Conservation (phyloP, 208 protist genomes). For the Leishmania braziliensis region DNA sequence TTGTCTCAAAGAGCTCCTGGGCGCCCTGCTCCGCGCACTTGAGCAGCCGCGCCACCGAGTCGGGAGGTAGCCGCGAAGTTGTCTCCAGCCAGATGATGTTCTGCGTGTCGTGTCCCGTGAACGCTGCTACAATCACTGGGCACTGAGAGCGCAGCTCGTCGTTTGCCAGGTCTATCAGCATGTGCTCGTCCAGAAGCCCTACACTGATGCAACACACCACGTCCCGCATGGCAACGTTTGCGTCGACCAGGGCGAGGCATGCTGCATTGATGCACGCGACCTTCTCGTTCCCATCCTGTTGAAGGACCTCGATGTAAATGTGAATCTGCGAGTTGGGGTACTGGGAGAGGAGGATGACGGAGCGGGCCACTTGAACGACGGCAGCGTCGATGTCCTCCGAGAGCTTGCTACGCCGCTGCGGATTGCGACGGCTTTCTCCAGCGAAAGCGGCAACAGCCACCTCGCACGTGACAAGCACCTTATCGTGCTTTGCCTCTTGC, state of each 20-base stretch:
- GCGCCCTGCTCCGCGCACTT: constrained; percentile 54
- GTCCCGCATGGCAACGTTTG: constrained; percentile 84
- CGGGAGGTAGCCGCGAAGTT: constrained; percentile 56
- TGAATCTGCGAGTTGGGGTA: constrained; percentile 91
- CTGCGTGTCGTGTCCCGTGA: constrained; percentile 62
- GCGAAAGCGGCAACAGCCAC: constrained; percentile 84
- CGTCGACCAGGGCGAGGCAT: constrained; percentile 84
- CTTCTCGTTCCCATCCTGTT: constrained; percentile 83
- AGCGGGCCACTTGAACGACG: constrained; percentile 74
- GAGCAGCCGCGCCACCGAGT: constrained; percentile 57
- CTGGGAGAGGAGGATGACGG: constrained; percentile 74
- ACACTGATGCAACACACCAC: constrained; percentile 68
- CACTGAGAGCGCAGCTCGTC: constrained; percentile 83
- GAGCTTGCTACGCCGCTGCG: constrained; percentile 55
- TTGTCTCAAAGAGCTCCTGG: constrained; percentile 39
- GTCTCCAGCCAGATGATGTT: constrained; percentile 87
- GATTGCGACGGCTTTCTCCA: constrained; percentile 60
- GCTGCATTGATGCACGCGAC: constrained; percentile 87
- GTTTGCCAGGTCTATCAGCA: constrained; percentile 76
- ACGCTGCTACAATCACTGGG: constrained; percentile 58
- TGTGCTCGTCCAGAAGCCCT: constrained; percentile 65
- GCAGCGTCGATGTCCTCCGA: constrained; percentile 79
- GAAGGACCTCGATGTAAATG: constrained; percentile 81
- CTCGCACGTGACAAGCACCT: constrained; percentile 77
- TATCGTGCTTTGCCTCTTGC: constrained; percentile 64